Evolutionary conservation across 1,284 basidiomycete species (phyloP).

Genomic region (Moniliella sp.): DNA sequence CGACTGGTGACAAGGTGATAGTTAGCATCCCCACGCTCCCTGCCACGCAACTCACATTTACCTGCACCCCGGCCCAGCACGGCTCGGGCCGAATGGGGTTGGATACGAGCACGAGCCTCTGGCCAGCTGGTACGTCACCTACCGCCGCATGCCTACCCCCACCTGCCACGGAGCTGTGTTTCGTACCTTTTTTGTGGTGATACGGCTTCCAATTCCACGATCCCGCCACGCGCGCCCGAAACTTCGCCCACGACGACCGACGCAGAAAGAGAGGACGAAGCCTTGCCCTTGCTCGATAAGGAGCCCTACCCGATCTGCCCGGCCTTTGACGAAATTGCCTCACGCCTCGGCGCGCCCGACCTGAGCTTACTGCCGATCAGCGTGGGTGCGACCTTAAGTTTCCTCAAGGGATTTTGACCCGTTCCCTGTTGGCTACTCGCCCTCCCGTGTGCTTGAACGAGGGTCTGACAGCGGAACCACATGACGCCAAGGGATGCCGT

Average conservation of each 20-base stretch:
- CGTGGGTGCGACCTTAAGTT: constrained; percentile 27
- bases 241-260: neutral
- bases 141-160: no score
- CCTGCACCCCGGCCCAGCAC: constrained; percentile 29
- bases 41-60: constrained; percentile 3
- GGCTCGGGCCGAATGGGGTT: constrained; percentile 19
- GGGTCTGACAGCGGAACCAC: constrained; percentile 21
- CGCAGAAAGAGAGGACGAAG: neutral
- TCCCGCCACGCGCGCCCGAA: neutral
- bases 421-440: constrained; percentile 11
- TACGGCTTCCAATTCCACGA: constrained; percentile 25
- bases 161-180: constrained; percentile 4
- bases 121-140: constrained; percentile 24
- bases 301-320: constrained; percentile 17
- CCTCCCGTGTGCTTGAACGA: constrained; percentile 10
- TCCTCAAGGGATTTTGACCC: constrained; percentile 20
- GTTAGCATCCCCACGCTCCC: no score
- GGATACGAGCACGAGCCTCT: constrained; percentile 13
- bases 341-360: constrained; percentile 11
- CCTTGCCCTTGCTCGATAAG: neutral
- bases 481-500: constrained; percentile 25
- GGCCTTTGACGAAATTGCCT: constrained; percentile 16
- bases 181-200: constrained; percentile 26
- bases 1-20: no score
- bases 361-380: constrained; percentile 22